Base-by-base conservation (phyloP, 805 yeast species). In the Novakomyces olei region DNA sequence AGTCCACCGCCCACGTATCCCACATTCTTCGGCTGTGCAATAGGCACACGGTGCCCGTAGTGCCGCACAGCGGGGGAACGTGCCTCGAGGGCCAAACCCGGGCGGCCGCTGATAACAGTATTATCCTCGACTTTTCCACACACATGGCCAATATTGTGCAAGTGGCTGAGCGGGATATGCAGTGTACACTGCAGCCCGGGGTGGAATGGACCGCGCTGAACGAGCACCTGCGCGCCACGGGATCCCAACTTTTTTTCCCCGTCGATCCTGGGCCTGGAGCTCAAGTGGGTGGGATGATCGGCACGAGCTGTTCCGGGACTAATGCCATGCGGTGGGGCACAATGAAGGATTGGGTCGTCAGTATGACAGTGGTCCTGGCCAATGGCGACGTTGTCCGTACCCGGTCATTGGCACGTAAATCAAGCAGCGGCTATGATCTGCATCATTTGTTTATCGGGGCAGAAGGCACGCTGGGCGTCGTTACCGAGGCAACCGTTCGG, bases 201-300 rank as follows among this genome's bases (percentile, higher is more conserved):
- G 71, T 76, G 15, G 78, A 79, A 3, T 77, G 91, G 91, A 77
- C 72, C 45, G 76, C 69, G 17, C 53, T 77, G 36, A 73, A 71
- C 42, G 81, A 72, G 23, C 63, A 55, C 39, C 55, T 78, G 37
- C 51, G 46, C 12, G 63, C 58, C 12, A 47, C 61, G 37, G 69
- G 67, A 1, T n/a, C n/a, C n/a, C n/a, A n/a, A n/a, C 57, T 76
- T 30, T 57, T 69, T 55, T 75, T 78, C 47, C 88, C 85, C 0
- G 81, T 85, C 3, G 92, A 78, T 50, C 91, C 92, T 1, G 92
- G 91, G 8, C 78, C 83, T 37, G 85, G 85, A n/a, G 92, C 92
- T 2, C 60, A 72, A 36, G 68, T 78, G 37, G 91, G 80, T 23
- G 92, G 92, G 4, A 77, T 78, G 91, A 69, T 75, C 26, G 77